phyloP scores from a whole-genome alignment of 2,329 filamentous ascomycete genomes.

The Emmonsia crescens region DNA sequence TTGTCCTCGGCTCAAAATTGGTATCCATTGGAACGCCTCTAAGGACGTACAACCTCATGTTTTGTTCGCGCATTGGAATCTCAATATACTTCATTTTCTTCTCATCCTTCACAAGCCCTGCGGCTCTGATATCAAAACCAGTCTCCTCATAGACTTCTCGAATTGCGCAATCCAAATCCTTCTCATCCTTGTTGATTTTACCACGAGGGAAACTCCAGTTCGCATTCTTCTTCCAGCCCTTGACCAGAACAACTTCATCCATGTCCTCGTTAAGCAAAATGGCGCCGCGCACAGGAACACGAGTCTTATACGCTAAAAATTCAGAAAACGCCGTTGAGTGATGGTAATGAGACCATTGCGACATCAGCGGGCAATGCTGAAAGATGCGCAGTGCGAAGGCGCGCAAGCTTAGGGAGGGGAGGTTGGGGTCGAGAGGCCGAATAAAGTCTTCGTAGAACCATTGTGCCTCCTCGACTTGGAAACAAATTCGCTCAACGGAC shows the following conservation, averaged over 20 bases:
- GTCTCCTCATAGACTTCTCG: conserved; percentile 96
- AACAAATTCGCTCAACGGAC: conserved; percentile 88
- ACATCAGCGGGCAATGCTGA: conserved; percentile 81
- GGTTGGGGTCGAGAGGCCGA: conserved; percentile 69
- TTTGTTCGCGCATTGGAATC: conserved; percentile 81
- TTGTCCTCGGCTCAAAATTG: conserved; percentile 74
- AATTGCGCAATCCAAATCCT: conserved; percentile 84
- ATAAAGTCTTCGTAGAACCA: conserved; percentile 99
- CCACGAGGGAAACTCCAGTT: conserved; percentile 95
- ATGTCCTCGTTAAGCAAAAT: conserved; percentile 90
- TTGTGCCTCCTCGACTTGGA: conserved; percentile 97
- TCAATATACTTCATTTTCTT: conserved; percentile 73
- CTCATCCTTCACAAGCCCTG: conserved; percentile 63
- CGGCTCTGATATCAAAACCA: conserved; percentile 67
- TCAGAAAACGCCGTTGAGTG: conserved; percentile 78
- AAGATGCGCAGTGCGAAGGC: conserved; percentile 86
- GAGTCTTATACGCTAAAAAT: conserved; percentile 88
- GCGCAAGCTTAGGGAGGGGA: conserved; percentile 76
- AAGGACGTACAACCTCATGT: conserved; percentile 87
- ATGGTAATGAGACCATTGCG: conserved; percentile 64
- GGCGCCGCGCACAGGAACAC: conserved; percentile 85
- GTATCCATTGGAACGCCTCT: conserved; percentile 79
- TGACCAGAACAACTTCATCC: conserved; percentile 87
- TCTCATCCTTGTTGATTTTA: conserved; percentile 97
- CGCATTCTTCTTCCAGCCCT: conserved; percentile 94